These are phyloP conservation scores for Coemansia asiatica DNA, from an alignment of 192 early-diverging fungal genomes.

Conservation along the genomic window DNA sequence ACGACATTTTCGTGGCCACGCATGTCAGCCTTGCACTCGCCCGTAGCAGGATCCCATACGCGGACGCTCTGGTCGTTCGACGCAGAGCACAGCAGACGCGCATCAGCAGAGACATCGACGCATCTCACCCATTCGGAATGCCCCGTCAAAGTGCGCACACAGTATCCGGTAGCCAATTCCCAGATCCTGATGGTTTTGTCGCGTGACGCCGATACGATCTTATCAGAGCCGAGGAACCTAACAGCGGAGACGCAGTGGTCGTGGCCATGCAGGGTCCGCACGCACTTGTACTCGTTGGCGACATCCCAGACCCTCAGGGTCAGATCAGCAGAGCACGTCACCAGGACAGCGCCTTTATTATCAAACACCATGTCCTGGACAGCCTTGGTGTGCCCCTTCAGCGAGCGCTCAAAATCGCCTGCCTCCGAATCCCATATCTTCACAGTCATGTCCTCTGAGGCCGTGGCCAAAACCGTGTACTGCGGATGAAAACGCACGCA, in stretches of 20 bases:
- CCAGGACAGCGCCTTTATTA: slow-evolving; percentile 77
- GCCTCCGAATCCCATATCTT: slow-evolving; percentile 95
- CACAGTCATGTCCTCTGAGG: slow-evolving; percentile 88
- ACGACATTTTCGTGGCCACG: slow-evolving; percentile 95
- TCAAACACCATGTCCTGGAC: slow-evolving; percentile 90
- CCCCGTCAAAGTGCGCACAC: slow-evolving; percentile 74
- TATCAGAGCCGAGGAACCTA: slow-evolving; percentile 75
- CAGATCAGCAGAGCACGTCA: slow-evolving; percentile 89
- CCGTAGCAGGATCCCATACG: slow-evolving; percentile 73
- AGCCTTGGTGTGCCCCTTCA: slow-evolving; percentile 95
- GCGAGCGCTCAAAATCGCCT: slow-evolving; percentile 85
- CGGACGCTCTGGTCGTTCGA: slow-evolving; percentile 90
- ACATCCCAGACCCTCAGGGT: slow-evolving; percentile 91
- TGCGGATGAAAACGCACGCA: slow-evolving; percentile 85
- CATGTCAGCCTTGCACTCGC: slow-evolving; percentile 76
- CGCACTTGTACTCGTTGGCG: slow-evolving; percentile 78
- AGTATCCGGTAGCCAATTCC: slow-evolving; percentile 79
- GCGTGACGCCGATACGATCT: slow-evolving; percentile 83
- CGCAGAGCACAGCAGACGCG: slow-evolving; percentile 69
- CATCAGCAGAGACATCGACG: slow-evolving; percentile 69
- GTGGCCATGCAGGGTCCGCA: slow-evolving; percentile 85
- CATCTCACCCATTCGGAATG: slow-evolving; percentile 89
- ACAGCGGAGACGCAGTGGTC: slow-evolving; percentile 91
- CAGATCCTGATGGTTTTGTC: slow-evolving; percentile 91
- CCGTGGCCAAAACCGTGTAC: slow-evolving; percentile 77